phyloP scores from a whole-genome alignment of 2,329 filamentous ascomycete species.

The Rasamsonia emersonii region DNA sequence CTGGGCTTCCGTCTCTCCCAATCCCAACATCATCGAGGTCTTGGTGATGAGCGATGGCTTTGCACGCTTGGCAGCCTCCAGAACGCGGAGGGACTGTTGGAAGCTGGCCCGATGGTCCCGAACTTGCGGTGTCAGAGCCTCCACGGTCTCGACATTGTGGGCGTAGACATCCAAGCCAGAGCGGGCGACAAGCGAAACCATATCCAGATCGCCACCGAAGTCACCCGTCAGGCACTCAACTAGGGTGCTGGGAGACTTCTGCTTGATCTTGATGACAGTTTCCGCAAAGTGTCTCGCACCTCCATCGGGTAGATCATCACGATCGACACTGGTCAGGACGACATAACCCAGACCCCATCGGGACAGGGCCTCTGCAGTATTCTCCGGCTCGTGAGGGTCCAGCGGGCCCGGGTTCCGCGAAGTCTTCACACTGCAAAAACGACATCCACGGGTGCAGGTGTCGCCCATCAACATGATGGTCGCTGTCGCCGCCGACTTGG shows the following conservation, averaged over 20 bases:
- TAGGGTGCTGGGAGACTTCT: slow-evolving; percentile 47
- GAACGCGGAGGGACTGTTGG: slow-evolving; percentile 69
- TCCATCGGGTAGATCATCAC: slow-evolving; percentile 83
- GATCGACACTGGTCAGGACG: slow-evolving; percentile 85
- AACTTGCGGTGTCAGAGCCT: slow-evolving; percentile 80
- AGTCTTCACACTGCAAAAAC: slow-evolving; percentile 97
- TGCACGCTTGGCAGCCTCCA: slow-evolving; percentile 72
- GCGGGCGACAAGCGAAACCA: slow-evolving; percentile 73
- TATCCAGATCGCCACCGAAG: slow-evolving; percentile 74
- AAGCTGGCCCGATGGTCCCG: slow-evolving; percentile 86
- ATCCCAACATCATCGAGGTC: slow-evolving; percentile 91
- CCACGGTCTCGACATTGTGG: slow-evolving; percentile 93
- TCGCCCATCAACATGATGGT: slow-evolving; percentile 99
- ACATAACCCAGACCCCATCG: slow-evolving; percentile 95
- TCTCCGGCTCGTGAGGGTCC: slow-evolving; percentile 92
- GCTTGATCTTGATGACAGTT: slow-evolving; percentile 89
- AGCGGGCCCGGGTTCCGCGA: slow-evolving; percentile 65
- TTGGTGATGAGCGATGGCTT: slow-evolving; percentile 84
- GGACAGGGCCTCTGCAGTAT: slow-evolving; percentile 86
- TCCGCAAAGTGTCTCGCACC: slow-evolving; percentile 86
- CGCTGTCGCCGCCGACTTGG: slow-evolving; percentile 83
- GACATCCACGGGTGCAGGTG: slow-evolving; percentile 90
- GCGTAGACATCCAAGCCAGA: slow-evolving; percentile 94
- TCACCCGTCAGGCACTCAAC: slow-evolving; percentile 59
- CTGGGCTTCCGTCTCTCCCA: slow-evolving; percentile 86